Conservation (phyloP, 345 rosid genomes). For the Mangifera indica region DNA sequence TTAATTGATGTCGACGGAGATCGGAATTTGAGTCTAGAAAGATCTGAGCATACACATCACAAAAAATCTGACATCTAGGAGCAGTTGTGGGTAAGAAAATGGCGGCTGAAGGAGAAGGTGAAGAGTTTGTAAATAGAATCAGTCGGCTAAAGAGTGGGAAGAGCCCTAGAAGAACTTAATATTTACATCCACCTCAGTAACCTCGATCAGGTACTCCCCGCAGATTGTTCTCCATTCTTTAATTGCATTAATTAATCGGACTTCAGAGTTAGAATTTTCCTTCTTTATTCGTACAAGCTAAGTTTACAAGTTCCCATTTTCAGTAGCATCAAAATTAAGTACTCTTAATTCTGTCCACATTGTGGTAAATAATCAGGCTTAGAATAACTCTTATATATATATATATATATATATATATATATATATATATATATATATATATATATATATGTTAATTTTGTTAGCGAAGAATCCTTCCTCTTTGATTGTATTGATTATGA, state of each 20-base stretch:
- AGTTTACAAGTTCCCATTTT: not conserved
- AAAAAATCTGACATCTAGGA: too few species aligned
- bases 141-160: conserved; percentile 71
- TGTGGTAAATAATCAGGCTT: too few species aligned
- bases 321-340: not conserved
- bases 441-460: not conserved
- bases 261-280: too few species aligned
- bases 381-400: conserved; percentile 52
- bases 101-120: conserved; percentile 32
- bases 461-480: too few species aligned
- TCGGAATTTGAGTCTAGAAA: too few species aligned
- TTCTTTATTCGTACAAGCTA: conserved; percentile 18
- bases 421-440: too few species aligned
- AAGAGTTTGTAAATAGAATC: conserved; percentile 66
- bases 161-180: conserved; percentile 67
- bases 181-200: conserved; percentile 83
- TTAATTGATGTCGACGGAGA: too few species aligned
- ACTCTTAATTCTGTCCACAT: too few species aligned
- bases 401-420: too few species aligned
- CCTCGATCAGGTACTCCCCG: conserved; percentile 58
- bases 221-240: not conserved
- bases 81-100: conserved; percentile 16
- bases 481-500: not conserved
- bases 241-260: not conserved
- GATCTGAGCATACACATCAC: too few species aligned